phyloP scores from a whole-genome alignment of 1,284 basidiomycete genomes.

The Cryptococcus sp. region DNA sequence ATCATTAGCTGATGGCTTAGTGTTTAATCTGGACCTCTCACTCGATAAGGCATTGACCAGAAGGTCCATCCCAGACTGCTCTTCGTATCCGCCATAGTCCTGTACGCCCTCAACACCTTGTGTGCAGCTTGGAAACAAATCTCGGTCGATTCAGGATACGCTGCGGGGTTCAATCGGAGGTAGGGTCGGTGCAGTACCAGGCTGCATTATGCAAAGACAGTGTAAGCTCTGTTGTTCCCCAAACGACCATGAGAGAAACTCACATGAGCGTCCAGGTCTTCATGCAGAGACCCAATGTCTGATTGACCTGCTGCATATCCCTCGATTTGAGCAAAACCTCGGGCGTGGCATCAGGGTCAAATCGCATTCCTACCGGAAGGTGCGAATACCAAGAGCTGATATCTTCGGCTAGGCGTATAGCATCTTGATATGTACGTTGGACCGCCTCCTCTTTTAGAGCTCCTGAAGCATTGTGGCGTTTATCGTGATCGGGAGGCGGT shows the following conservation, averaged over 20 bases:
- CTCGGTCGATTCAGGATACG: conserved; percentile 49
- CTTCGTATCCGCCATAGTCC: conserved; percentile 39
- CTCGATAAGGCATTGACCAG: conserved; percentile 50
- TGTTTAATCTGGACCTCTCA: conserved; percentile 17
- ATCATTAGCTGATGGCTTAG: background rate
- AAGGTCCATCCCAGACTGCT: conserved; percentile 50
- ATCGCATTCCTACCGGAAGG: conserved; percentile 45
- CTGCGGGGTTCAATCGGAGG: conserved; percentile 48
- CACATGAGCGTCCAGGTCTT: conserved; percentile 52
- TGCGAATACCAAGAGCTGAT: conserved; percentile 49
- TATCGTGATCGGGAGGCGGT: conserved; percentile 13
- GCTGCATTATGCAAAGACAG: conserved; percentile 18
- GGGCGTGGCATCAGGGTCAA: conserved; percentile 40
- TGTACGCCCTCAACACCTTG: conserved; percentile 44
- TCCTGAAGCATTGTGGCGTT: no score
- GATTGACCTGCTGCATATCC: conserved; percentile 36
- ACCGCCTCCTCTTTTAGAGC: background rate
- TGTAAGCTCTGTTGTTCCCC: background rate
- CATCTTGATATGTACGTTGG: conserved; percentile 49
- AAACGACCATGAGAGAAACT: conserved; percentile 12
- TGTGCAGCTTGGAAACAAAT: conserved; percentile 47
- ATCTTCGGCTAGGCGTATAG: conserved; percentile 47
- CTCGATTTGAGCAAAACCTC: conserved; percentile 26
- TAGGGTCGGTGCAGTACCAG: conserved; percentile 52
- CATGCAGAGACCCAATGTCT: conserved; percentile 46